Conservation (phyloP, 1,139 yeast genomes). For the Meyerozyma sp. region DNA sequence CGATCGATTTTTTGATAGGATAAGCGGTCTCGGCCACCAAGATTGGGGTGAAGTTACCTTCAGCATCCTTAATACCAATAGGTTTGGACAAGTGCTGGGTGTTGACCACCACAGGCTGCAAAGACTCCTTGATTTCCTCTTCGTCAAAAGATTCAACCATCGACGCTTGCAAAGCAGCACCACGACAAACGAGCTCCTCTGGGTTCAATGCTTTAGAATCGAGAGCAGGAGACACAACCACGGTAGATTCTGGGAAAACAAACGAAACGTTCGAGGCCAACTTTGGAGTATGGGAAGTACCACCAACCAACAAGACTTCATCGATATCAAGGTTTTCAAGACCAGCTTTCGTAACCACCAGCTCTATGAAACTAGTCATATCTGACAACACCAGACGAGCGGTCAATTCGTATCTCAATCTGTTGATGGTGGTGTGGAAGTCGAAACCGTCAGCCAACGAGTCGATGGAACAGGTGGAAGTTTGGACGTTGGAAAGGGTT, state of each 20-base stretch:
- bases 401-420: constrained; percentile 88
- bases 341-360: constrained; percentile 74
- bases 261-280: constrained; percentile 69
- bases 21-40: constrained; percentile 83
- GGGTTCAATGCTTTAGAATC: constrained; percentile 82
- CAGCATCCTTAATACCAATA: constrained; percentile 75
- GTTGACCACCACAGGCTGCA: constrained; percentile 80
- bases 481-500: constrained; percentile 84
- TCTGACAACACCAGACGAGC: constrained; percentile 74
- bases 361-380: constrained; percentile 73
- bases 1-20: constrained; percentile 79
- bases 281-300: constrained; percentile 89
- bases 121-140: constrained; percentile 79
- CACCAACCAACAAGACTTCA: constrained; percentile 91
- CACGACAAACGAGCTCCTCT: constrained; percentile 84
- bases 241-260: constrained; percentile 78
- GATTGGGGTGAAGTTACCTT: constrained; percentile 69
- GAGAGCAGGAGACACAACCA: constrained; percentile 68
- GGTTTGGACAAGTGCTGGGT: constrained; percentile 84
- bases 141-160: constrained; percentile 78
- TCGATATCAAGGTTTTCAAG: constrained; percentile 83
- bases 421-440: constrained; percentile 87
- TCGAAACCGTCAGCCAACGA: constrained; percentile 92
- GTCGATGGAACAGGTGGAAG: constrained; percentile 91
- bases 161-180: constrained; percentile 97